These are phyloP conservation scores for Lachnellula arida DNA, from an alignment of 2,329 filamentous ascomycete species.

Conservation along the genomic window DNA sequence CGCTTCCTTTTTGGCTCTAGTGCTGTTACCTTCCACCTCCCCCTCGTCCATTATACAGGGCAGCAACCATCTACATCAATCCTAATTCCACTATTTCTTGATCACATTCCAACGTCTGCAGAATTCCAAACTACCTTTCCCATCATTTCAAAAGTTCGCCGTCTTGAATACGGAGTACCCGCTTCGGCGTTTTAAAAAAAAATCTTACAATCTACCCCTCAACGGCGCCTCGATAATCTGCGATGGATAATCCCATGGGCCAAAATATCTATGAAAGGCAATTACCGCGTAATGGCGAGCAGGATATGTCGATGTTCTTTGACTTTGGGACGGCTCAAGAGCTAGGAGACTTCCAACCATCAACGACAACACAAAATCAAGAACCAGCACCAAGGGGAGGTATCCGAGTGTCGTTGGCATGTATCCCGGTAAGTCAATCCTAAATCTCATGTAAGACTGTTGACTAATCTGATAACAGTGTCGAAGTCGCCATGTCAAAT, in stretches of 20 bases:
- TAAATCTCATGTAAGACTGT: constrained; percentile 43
- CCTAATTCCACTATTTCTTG: not conserved
- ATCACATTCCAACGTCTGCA: not conserved
- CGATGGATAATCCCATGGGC: not conserved
- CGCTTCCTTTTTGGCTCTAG: not conserved
- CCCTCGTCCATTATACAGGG: not conserved
- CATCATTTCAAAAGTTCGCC: not conserved
- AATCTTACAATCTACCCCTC: not conserved
- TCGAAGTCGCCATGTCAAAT: constrained; percentile 41
- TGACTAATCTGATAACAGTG: constrained; percentile 22
- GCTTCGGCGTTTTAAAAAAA: not conserved
- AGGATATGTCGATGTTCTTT: constrained; percentile 18
- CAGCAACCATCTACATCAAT: not conserved
- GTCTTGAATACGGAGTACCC: not conserved
- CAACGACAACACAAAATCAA: constrained; percentile 6
- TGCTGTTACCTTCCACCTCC: not conserved
- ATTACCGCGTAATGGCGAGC: constrained; percentile 3
- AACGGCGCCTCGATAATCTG: not conserved
- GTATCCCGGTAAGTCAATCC: constrained; percentile 37
- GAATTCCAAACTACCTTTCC: not conserved
- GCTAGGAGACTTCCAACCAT: not conserved
- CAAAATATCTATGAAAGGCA: not conserved
- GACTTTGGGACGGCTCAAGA: constrained; percentile 17
- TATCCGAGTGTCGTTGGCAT: constrained; percentile 40
- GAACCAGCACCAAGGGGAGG: constrained; percentile 15